These are phyloP conservation scores for Daucus carota DNA, from an alignment of 129 eudicot genomes.

Conservation along the genomic window DNA sequence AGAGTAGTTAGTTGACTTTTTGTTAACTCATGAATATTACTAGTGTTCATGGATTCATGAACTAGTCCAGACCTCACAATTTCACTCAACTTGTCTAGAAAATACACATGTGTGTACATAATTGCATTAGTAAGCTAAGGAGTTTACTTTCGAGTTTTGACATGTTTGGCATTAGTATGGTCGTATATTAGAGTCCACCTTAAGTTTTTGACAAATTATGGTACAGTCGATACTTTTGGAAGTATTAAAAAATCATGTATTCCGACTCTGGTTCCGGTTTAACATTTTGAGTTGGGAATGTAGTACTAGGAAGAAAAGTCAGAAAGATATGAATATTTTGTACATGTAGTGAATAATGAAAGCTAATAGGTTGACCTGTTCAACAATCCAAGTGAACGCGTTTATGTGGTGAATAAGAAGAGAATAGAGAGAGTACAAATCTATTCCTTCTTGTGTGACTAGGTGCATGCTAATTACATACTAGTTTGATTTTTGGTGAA, in stretches of 20 bases:
- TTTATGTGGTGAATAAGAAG: neutral
- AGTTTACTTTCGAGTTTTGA: constrained; percentile 1
- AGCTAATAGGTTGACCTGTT: neutral
- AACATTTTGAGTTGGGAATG: too few species aligned
- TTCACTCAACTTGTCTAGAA: neutral
- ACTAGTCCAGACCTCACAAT: neutral
- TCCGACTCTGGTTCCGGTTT: too few species aligned
- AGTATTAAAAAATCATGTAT: neutral
- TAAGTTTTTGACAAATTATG: neutral
- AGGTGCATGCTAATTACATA: too few species aligned
- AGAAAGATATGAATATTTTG: neutral
- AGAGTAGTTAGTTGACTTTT: neutral
- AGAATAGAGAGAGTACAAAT: neutral
- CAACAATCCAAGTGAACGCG: neutral
- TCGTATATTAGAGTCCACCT: neutral
- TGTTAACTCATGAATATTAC: neutral
- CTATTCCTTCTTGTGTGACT: too few species aligned
- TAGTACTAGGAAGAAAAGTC: neutral
- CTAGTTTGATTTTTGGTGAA: neutral
- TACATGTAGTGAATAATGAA: neutral
- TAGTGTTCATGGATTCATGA: neutral
- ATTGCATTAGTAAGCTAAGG: neutral
- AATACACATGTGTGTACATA: neutral
- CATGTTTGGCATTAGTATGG: neutral
- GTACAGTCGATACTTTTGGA: neutral